Evolutionary conservation across 106 monocot genomes (phyloP).

Genomic region (Apostasia ramifera): DNA sequence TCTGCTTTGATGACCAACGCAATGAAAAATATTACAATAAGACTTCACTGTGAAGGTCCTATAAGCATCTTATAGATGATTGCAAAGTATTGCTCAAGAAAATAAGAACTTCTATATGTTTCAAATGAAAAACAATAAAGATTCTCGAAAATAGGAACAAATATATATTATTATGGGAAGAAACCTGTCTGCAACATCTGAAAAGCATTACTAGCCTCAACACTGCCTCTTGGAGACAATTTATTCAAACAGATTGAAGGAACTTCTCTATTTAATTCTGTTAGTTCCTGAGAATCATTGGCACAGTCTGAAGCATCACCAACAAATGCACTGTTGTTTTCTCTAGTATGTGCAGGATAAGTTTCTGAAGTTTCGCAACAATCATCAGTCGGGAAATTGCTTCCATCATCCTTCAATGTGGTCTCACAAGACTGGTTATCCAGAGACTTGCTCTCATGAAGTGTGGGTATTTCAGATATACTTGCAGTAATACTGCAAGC

Average conservation of each 20-base stretch:
- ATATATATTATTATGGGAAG: neutral
- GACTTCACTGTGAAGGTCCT: neutral
- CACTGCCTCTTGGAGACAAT: conserved; percentile 16
- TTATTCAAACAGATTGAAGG: conserved; percentile 18
- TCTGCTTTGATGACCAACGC: conserved; percentile 11
- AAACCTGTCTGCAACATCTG: conserved; percentile 28
- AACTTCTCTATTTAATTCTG: conserved; percentile 6
- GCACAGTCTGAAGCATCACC: conserved; percentile 19
- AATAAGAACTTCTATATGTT: neutral
- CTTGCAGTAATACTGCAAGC: conserved; percentile 17
- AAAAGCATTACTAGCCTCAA: conserved; percentile 7
- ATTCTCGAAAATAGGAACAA: neutral
- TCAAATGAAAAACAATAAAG: neutral
- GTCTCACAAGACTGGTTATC: conserved; percentile 16
- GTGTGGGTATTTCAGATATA: conserved; percentile 4
- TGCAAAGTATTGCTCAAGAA: too few relatives aligned
- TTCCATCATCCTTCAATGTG: conserved; percentile 14
- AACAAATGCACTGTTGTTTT: conserved; percentile 3
- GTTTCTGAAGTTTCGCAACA: conserved; percentile 1
- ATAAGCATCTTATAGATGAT: neutral
- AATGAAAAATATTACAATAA: neutral
- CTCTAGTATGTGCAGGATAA: conserved; percentile 5
- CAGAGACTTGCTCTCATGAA: conserved; percentile 12
- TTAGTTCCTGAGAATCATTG: conserved; percentile 13
- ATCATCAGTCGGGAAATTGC: conserved; percentile 9